Conservation (phyloP, 2,329 filamentous ascomycete species). For the Teratosphaeria zuluensis region DNA sequence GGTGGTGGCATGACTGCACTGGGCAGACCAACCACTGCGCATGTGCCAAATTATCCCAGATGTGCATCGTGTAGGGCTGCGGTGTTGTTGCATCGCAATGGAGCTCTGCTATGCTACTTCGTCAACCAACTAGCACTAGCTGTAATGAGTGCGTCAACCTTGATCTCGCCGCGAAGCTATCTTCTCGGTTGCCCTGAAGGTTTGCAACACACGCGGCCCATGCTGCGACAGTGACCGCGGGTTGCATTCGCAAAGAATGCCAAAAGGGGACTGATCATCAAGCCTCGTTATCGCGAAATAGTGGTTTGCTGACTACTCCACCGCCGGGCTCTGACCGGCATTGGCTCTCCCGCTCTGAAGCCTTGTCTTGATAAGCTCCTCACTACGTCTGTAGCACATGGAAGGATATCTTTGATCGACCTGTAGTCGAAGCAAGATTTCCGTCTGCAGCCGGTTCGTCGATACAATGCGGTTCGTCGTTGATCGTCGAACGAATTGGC, state of each 20-base stretch:
- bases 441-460: too few species aligned
- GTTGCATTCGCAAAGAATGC: neutral
- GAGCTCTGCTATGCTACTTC: neutral
- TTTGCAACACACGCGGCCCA: neutral
- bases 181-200: too few species aligned
- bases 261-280: neutral
- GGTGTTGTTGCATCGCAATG: neutral
- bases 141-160: neutral
- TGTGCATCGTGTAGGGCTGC: neutral
- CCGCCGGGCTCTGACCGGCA: neutral
- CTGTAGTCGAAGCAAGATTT: neutral
- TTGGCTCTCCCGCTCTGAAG: neutral
- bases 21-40: too few species aligned
- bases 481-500: neutral
- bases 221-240: neutral
- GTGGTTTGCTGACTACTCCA: neutral
- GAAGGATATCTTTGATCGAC: neutral
- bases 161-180: neutral
- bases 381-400: neutral
- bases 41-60: too few species aligned
- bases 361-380: neutral
- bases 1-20: too few species aligned
- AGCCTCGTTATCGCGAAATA: neutral
- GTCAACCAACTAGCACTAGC: neutral
- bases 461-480: too few species aligned